These are phyloP conservation scores for Fraxinus platypoda DNA, from an alignment of 305 asterid genomes.

Conservation along the genomic window DNA sequence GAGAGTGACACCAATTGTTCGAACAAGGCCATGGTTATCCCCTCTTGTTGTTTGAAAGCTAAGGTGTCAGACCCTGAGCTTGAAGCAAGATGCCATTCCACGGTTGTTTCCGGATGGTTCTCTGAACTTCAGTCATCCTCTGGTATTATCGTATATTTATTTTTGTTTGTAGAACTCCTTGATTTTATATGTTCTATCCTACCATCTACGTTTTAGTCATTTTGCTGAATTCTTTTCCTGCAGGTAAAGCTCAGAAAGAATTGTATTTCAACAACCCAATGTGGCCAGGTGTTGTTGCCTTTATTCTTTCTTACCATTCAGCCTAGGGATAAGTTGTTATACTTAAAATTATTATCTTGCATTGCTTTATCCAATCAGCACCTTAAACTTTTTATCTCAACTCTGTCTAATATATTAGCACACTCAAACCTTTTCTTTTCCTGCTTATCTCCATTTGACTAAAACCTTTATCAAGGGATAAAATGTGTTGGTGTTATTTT, in stretches of 20 bases:
- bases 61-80: conserved; percentile 60
- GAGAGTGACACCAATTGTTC: conserved; percentile 54
- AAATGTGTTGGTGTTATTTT: background rate
- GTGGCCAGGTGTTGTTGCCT: conserved; percentile 83
- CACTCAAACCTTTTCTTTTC: background rate
- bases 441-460: background rate
- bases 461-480: background rate
- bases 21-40: conserved; percentile 38
- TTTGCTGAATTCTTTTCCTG: background rate
- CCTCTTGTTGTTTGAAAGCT: conserved; percentile 93
- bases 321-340: background rate
- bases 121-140: conserved; percentile 47
- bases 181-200: background rate
- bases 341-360: background rate
- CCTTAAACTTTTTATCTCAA: background rate
- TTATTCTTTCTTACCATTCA: background rate
- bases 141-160: conserved; percentile 35
- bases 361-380: background rate
- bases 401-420: background rate
- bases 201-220: background rate
- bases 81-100: conserved; percentile 71
- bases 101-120: conserved; percentile 97
- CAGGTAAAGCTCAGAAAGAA: conserved; percentile 50
- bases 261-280: conserved; percentile 83
- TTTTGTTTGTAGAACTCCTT: background rate